Evolutionary conservation across 2,329 filamentous ascomycete genomes (phyloP), one percentile per base, ranked within the genome.

Genomic region (Dactylellina drechsleri): DNA sequence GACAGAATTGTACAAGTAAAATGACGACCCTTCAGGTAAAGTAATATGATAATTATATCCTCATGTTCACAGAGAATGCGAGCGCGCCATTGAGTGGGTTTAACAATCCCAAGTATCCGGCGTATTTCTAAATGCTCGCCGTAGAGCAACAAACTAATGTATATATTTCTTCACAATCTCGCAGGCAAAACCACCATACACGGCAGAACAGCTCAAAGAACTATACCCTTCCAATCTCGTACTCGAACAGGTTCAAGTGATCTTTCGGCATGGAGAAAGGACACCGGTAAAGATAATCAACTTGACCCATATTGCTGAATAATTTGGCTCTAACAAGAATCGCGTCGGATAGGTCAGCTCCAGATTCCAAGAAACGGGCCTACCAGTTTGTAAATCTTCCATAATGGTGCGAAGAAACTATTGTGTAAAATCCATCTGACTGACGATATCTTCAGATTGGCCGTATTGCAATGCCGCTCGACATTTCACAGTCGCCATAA

Each of bases 191-290:
- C 84, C 87, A 67, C 88, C 92, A 0, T 98, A 98, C 84, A 89
- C 90, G 52, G 84, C 89, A 78, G 89, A 92, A 73, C 93, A 98
- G 86, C 87, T 98, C 58, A 85, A 86, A 50, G 84, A 85, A 79
- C 89, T 98, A 72, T 99, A 97, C 83, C 95, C 95, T 0, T 83
- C 88, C 66, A 85, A 87, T 52, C 85, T 99, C 72, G 87, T 94
- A 81, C 88, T 99, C 41, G 91, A 95, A 81, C 88, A 95, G 74
- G 95, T 98, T 58, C 95, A 99, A 84, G 86, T 98, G 79, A 87
- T 93, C 77, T 87, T 93, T 79, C 89, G 91, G 70, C 91, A 93
- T 83, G 91, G 91, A 83, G 88, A 90, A 77, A 45, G 62, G 40
- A 50, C 31, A 12, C 58, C 59, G 23, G 40, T 62, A 57, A 52